These are phyloP conservation scores for Apiosordaria backusii DNA, from an alignment of 495 filamentous ascomycete genomes.

Conservation along the genomic window DNA sequence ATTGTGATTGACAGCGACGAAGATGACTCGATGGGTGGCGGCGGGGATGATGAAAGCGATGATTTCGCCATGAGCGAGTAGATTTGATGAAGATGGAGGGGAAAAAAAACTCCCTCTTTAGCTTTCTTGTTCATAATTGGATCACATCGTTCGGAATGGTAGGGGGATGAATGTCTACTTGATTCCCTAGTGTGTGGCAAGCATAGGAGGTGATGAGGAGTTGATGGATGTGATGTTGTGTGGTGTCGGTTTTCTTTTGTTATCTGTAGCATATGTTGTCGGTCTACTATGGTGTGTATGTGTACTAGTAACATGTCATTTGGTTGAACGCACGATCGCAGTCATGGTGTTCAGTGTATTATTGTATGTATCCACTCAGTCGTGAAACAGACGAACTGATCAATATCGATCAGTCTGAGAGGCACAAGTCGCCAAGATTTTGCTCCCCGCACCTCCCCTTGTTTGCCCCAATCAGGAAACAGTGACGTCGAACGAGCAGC, in stretches of 20 bases:
- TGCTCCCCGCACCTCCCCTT: background rate
- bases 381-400: background rate
- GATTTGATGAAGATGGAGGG: background rate
- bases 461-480: background rate
- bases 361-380: background rate
- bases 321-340: background rate
- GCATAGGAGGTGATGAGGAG: background rate
- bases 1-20: constrained; percentile 44
- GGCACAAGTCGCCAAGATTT: background rate
- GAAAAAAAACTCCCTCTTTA: background rate
- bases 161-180: background rate
- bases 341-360: background rate
- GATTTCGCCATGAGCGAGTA: constrained; percentile 31
- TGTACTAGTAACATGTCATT: background rate
- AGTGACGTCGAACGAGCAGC: background rate
- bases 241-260: constrained; percentile 9
- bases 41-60: constrained; percentile 18
- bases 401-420: too few species aligned
- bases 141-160: background rate
- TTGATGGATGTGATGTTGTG: background rate
- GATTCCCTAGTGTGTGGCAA: background rate
- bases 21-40: constrained; percentile 40
- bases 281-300: background rate
- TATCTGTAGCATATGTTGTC: constrained; percentile 8
- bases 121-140: background rate